Evolutionary conservation across 495 filamentous ascomycete species (phyloP).

Genomic region (Patellaria atrata): DNA sequence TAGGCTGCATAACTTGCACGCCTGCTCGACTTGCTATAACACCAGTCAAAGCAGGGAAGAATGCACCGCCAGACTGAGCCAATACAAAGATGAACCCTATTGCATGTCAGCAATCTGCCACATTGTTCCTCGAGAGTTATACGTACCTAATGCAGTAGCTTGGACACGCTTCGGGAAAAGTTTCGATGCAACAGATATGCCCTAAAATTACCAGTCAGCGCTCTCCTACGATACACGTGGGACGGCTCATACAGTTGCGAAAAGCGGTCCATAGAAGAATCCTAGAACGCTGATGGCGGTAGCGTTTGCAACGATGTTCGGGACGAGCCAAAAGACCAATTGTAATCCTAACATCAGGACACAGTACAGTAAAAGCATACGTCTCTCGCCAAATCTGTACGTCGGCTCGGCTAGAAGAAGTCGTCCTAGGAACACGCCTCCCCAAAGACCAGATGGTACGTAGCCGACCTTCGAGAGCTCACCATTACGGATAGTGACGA

Average conservation of each 20-base stretch:
- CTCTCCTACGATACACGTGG: neutral
- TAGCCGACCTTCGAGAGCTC: conserved; percentile 21
- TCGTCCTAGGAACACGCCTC: conserved; percentile 26
- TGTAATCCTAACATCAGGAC: conserved; percentile 37
- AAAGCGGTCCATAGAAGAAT: conserved; percentile 15
- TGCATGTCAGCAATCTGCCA: too few species aligned
- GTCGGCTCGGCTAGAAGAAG: conserved; percentile 40
- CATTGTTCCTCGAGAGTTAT: too few species aligned
- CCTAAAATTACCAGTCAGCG: neutral
- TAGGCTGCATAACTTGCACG: conserved; percentile 16
- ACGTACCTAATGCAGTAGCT: conserved; percentile 10
- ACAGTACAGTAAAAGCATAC: conserved; percentile 39
- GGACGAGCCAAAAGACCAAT: conserved; percentile 42
- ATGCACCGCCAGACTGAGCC: conserved; percentile 16
- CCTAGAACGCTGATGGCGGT: conserved; percentile 10
- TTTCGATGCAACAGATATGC: conserved; percentile 15
- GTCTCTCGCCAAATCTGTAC: conserved; percentile 36
- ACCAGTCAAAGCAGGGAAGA: conserved; percentile 15
- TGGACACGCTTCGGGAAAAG: conserved; percentile 6
- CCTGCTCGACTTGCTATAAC: conserved; percentile 17
- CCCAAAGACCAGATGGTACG: conserved; percentile 12
- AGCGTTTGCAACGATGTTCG: conserved; percentile 12
- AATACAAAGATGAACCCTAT: conserved; percentile 17
- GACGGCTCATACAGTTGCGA: conserved; percentile 12
- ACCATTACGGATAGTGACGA: conserved; percentile 16